Evolutionary conservation across 2,329 filamentous ascomycete genomes (phyloP), one percentile per base, ranked within the genome.

Genomic region (Colletotrichum neosansevieriae): DNA sequence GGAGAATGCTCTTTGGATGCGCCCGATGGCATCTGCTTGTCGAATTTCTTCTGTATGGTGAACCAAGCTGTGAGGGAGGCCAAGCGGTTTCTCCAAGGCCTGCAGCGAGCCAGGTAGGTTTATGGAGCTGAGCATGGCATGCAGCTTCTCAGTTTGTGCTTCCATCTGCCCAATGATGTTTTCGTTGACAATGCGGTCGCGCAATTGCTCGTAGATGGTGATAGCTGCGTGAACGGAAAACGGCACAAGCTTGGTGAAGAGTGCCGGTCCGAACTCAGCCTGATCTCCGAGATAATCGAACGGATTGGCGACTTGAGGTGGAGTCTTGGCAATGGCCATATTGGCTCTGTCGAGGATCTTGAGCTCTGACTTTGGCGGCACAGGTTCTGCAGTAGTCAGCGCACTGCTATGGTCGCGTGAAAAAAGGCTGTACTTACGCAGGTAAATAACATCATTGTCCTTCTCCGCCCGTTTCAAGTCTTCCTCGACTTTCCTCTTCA

Each of bases 181-280:
- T 72, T 93, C 92, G 76, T 96, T 97, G 49, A 99, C 91, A 66
- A 97, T 83, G n/a, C 94, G 88, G 77, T 99, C 94, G 65, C 94
- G 87, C 13, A 94, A 88, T 76, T 98, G 94, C 63, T 94, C 94
- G 76, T 99, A 99, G 38, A 98, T 97, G 54, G 94, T 97, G 1
- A 94, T 93, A 7, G 96, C 96, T 56, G 98, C 88, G 75, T 99
- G 96, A 0, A 98, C 96, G 0, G 94, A 94, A 77, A 98, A 98
- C 0, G 96, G 96, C 0, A 99, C 96, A 2, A 99, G 86, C 74
- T 95, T 96, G 2, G 92, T 89, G 77, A 99, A 98, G 0, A 99
- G 81, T 0, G 94, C 92, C 21, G 90, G 90, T 0, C 96, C 95
- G 74, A 98, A 92, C 66, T 94, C 91, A 13, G 89, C 89, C 50